Evolutionary conservation across 495 filamentous ascomycete species (phyloP), one percentile per base, ranked within the genome.

Genomic region (Penicillium coprophilum): DNA sequence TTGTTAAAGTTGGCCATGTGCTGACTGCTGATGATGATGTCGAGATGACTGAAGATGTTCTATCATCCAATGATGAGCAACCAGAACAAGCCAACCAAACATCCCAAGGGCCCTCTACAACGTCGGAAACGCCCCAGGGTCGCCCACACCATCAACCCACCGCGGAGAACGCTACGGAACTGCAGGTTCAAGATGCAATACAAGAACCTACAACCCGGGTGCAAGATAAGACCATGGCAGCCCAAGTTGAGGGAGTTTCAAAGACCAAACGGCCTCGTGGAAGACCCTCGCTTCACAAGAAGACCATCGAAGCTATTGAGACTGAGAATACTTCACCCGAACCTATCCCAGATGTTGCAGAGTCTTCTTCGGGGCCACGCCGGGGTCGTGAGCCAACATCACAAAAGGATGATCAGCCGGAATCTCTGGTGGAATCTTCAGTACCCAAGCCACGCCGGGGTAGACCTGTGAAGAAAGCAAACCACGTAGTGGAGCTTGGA

Each of bases 251-350:
- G 41, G 15, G 43, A 39, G 7, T 30, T 4, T 31, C 56, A 10
- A 53, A 53, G 39, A 6, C 47, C 15, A 62, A 62, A 41, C 51
- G 47, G 19, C 12, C 46, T 23, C 60, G 60, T 17, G 52, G 60
- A 6, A 55, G 56, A 48, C 52, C 56, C n/a, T 56, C 56, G 8
- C 39, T 49, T 32, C n/a, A 43, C 15, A 48, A 39, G 12, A 50
- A 31, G 34, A 8, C 27, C 10, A 20, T 40, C n/a, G 55, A 28
- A 17, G 32, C 43, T 13, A 54, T n/a, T 13, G 54, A 48, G 12
- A 9, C 27, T 30, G 20, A 45, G 30, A 9, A 46, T 4, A 2
- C 6, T 36, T 21, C 19, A 17, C 40, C 51, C 19, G 38, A 46
- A 9, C 27, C 51, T 31, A 34, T 50, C 3, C 46, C 50, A 15